phyloP scores from a whole-genome alignment of 2,329 filamentous ascomycete genomes.

The Epichloe gansuensis region DNA sequence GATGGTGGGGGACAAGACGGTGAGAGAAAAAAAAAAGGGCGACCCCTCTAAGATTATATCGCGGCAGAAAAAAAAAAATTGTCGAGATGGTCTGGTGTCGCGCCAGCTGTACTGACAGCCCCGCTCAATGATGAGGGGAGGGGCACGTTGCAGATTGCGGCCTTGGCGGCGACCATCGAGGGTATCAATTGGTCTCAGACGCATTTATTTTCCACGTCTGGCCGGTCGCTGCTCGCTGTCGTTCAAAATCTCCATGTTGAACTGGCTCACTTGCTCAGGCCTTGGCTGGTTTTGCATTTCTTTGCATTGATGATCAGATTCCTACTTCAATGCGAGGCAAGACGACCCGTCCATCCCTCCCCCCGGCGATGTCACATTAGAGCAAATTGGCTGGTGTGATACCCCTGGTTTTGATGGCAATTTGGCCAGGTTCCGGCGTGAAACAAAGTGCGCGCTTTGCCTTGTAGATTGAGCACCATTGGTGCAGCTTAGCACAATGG shows the following conservation, averaged over 20 bases:
- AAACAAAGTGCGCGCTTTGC: background rate
- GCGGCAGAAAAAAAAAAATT: slow-evolving; percentile 10
- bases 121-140: slow-evolving; percentile 4
- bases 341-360: no score
- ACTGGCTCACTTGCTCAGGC: no score
- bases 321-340: no score
- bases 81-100: slow-evolving; percentile 1
- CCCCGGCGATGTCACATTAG: no score
- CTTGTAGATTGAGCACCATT: background rate
- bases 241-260: no score
- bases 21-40: slow-evolving; percentile 7
- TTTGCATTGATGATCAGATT: no score
- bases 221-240: no score
- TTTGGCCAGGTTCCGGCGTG: background rate
- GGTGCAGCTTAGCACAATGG: no score
- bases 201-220: no score
- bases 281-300: no score
- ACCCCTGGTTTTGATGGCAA: background rate
- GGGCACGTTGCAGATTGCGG: background rate
- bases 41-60: slow-evolving; percentile 6
- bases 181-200: background rate
- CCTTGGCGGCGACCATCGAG: background rate
- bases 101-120: slow-evolving; percentile 2
- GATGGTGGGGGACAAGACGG: slow-evolving; percentile 1
- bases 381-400: no score